Base-by-base conservation (phyloP, 176 grass and related monocot genomes). In the Avena eriantha region DNA sequence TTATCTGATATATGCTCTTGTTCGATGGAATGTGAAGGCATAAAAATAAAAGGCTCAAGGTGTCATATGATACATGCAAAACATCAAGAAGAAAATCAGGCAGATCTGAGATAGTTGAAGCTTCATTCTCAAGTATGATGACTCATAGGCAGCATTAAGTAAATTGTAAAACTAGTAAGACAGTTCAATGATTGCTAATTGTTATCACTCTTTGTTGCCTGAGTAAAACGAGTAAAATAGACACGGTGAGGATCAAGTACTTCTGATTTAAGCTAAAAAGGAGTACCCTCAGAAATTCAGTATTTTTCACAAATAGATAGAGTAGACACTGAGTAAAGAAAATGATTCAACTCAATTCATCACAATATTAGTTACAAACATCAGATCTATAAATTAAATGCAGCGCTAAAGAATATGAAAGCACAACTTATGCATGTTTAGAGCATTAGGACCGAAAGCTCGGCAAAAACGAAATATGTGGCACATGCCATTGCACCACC, bases 31-130 rank as follows among this genome's bases (percentile, higher is more conserved):
- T 76, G 47, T 29, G 15, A 76, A 76, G 46, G 73, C 8, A 19
- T 76, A 76, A 53, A 76, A 53, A 76, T 76, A 76, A 15, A 75
- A 51, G 72, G 15, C 23, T 76, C 47, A 76, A 53, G 70, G 3
- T 76, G 31, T 50, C 26, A 35, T 68, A 34, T 68, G 45, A 81
- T 51, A 18, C 43, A 66, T 10, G 48, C 1, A 76, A 9, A 68
- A 15, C 26, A 81, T 51, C 16, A 67, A 53, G 47, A 69, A 69
- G 49, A 82, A 67, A 53, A 34, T 15, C 18, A 82, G 31, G 80
- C 26, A 82, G 63, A 51, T 81, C 60, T 46, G 18, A 47, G 23
- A 66, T 9, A 65, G 41, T 50, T 67, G 29, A 82, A 69, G 46
- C 79, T 69, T 53, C 26, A 82, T 53, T 69, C 63, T 15, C 11